Conservation (phyloP, 73 alveolate species). For the Stentor coeruleus region DNA sequence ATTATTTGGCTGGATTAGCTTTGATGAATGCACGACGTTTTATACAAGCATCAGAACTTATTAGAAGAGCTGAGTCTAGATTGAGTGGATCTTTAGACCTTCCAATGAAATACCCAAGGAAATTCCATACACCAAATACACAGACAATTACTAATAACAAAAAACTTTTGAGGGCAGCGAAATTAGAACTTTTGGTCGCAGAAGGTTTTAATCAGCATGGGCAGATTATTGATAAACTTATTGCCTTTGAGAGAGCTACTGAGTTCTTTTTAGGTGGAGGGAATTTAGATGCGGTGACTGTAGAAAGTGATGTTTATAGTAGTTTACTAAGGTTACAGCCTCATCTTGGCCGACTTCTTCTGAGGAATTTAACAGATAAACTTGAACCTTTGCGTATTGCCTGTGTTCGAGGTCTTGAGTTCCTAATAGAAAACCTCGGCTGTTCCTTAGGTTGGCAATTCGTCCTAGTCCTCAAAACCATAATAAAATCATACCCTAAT, state of each 20-base stretch:
- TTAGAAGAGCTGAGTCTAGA: conserved; percentile 42
- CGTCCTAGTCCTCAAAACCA: conserved; percentile 8
- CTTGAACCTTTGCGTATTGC: conserved; percentile 61
- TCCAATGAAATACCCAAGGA: conserved; percentile 19
- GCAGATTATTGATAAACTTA: conserved; percentile 45
- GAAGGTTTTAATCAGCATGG: conserved; percentile 62
- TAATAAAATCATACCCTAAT: conserved; percentile 38
- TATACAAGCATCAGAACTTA: conserved; percentile 51
- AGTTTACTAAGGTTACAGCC: conserved; percentile 39
- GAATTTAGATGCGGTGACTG: conserved; percentile 11
- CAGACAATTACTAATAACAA: conserved; percentile 25
- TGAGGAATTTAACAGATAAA: conserved; percentile 34
- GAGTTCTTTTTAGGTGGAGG: conserved; percentile 31
- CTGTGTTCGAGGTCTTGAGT: conserved; percentile 41
- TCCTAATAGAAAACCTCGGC: conserved; percentile 56
- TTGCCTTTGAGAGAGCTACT: conserved; percentile 54
- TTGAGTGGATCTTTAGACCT: not conserved
- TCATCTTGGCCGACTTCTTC: conserved; percentile 41
- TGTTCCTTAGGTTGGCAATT: conserved; percentile 44
- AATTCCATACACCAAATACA: conserved; percentile 12
- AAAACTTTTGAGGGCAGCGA: conserved; percentile 38
- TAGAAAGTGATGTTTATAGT: conserved; percentile 32
- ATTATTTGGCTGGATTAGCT: conserved; percentile 43
- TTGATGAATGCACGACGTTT: conserved; percentile 58
- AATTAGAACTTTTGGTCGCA: conserved; percentile 58